Base-by-base conservation (phyloP, 2,329 filamentous ascomycete genomes). In the Cyphellophora europaea region DNA sequence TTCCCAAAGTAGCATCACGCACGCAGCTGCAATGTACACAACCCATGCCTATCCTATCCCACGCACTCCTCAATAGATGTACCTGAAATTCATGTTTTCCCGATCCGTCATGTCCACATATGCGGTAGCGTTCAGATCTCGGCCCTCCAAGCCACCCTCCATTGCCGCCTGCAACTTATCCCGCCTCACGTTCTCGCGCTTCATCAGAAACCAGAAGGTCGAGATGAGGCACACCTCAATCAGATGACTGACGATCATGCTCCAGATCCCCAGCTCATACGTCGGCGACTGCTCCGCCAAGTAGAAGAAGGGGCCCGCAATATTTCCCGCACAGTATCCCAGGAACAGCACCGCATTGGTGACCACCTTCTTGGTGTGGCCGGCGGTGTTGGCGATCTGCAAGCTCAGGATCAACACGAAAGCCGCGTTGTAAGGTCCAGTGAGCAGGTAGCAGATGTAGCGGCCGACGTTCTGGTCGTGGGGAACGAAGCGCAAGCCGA, bases 351-450 rank as follows among this genome's bases (percentile, higher is more conserved):
- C 66, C 2, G 70, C 73, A 14, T 74, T 76, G n/a, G 73, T 74
- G 16, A 77, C 69, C 30, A 78, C 72, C 49, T 79, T 77, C 50
- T 78, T 78, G 1, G 72, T 75, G 42, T 76, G 71, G 0, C 73
- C 73, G 49, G 53, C 67, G 49, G 53, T 73, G 58, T 51, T 64
- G 33, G 39, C 43, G 58, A 62, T 43, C 45, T 63, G 52, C 64
- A 66, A 60, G 43, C 62, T 60, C 19, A 67, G 43, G 31, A 71
- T 56, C 32, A 72, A 51, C 3, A 70, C 65, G 43, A 72, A 72
- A 0, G 69, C 63, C 0, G 69, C 70, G 45, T 71, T 70, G 43
- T 72, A 72, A 0, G 67, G 65, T 0, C 70, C 69, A 1, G 70
- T 69, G 1, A 74, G 53, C 40, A 72, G 70, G 46, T 74, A 79